A percentile compares a stretch with the other conserved stretches of the same genome.
Conservation (phyloP, 768 basidiomycete genomes). For the Rhizopogon salebrosus region DNA sequence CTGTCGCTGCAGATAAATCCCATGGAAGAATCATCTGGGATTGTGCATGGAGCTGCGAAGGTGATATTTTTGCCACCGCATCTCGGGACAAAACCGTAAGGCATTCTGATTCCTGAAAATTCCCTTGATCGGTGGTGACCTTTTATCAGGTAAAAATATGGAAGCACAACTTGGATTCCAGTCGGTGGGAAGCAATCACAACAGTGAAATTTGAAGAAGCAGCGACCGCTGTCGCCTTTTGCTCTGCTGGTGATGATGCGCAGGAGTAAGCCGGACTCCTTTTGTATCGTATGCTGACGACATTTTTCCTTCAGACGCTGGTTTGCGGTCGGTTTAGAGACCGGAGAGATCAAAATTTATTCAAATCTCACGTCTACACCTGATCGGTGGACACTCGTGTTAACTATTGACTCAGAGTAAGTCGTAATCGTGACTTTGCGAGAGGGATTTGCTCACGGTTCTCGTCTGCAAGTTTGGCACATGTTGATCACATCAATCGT, state of each 20-base stretch:
- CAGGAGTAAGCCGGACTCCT: slow-evolving; percentile 34
- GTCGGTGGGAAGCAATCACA: slow-evolving; percentile 50
- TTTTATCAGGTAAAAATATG: slow-evolving; percentile 76
- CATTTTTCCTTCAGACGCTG: slow-evolving; percentile 33
- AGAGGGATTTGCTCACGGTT: background rate
- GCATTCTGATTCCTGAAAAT: background rate
- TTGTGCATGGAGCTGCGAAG: slow-evolving; percentile 77
- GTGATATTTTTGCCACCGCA: slow-evolving; percentile 83
- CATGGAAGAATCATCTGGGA: slow-evolving; percentile 97
- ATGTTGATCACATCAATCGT: slow-evolving; percentile 74
- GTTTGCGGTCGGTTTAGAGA: slow-evolving; percentile 83
- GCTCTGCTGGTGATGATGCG: slow-evolving; percentile 28
- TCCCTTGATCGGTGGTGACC: background rate
- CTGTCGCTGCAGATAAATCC: slow-evolving; percentile 69
- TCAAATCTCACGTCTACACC: slow-evolving; percentile 27
- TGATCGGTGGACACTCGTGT: slow-evolving; percentile 41
- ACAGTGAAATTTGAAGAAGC: slow-evolving; percentile 71
- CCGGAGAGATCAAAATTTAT: slow-evolving; percentile 68
- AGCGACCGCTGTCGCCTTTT: slow-evolving; percentile 77
- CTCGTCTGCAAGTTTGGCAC: slow-evolving; percentile 49
- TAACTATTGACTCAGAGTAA: slow-evolving; percentile 49
- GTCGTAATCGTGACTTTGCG: slow-evolving; percentile 14
- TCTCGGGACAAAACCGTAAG: slow-evolving; percentile 91
- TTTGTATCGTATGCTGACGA: slow-evolving; percentile 1
- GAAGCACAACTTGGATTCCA: slow-evolving; percentile 34